These are phyloP conservation scores for Skeletonema potamos DNA, from an alignment of 108 stramenopile species.

Conservation along the genomic window DNA sequence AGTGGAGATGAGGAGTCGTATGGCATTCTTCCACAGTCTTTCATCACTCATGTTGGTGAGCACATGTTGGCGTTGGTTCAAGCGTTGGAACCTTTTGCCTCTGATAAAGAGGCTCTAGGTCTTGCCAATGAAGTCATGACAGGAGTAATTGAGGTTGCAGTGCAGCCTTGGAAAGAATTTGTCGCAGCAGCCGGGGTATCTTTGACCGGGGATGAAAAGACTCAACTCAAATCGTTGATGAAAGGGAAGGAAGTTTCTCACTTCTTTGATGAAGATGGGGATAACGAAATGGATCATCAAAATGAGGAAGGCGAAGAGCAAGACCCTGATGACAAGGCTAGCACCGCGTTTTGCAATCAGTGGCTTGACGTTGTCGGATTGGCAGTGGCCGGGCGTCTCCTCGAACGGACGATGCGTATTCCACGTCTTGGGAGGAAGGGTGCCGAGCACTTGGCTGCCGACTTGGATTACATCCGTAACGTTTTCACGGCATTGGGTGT, in stretches of 20 bases:
- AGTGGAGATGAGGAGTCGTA: constrained; percentile 59
- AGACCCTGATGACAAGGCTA: constrained; percentile 51
- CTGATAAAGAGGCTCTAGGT: constrained; percentile 61
- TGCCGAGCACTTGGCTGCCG: constrained; percentile 75
- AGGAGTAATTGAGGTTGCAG: constrained; percentile 63
- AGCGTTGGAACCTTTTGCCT: constrained; percentile 85
- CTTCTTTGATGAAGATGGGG: constrained; percentile 47
- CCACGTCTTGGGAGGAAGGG: constrained; percentile 77
- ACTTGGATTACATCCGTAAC: constrained; percentile 81
- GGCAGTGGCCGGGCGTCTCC: constrained; percentile 73
- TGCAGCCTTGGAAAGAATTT: constrained; percentile 81
- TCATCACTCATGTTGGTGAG: constrained; percentile 85
- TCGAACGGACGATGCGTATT: constrained; percentile 80
- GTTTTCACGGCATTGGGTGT: constrained; percentile 85
- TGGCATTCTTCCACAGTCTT: constrained; percentile 79
- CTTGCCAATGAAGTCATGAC: constrained; percentile 83
- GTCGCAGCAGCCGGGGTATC: constrained; percentile 60
- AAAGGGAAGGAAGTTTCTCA: constrained; percentile 53
- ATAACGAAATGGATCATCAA: constrained; percentile 46
- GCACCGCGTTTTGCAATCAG: constrained; percentile 73
- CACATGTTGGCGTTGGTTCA: constrained; percentile 87
- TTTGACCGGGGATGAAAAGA: constrained; percentile 28
- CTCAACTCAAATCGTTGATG: constrained; percentile 52
- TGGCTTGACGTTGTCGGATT: constrained; percentile 83
- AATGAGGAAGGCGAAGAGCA: constrained; percentile 54